These are phyloP conservation scores for Aspergillus campestris DNA, from an alignment of 495 filamentous ascomycete species.

Conservation along the genomic window DNA sequence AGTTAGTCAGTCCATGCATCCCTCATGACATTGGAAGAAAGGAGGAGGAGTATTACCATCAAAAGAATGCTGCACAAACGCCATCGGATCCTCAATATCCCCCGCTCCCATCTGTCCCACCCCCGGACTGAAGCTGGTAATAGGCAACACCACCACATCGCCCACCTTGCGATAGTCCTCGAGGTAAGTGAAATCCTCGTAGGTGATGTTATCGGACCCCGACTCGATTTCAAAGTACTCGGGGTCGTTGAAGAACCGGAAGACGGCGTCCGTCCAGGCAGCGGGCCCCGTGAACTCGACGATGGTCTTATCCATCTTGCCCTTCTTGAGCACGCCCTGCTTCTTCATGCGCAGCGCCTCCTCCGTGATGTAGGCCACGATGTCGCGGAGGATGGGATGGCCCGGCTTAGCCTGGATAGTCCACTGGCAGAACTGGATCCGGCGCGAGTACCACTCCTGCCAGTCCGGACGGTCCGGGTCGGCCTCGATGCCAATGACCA, in stretches of 20 bases:
- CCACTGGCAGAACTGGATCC: slow-evolving; percentile 99
- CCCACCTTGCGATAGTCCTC: slow-evolving; percentile 74
- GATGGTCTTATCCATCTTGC: slow-evolving; percentile 67
- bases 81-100: slow-evolving; percentile 88
- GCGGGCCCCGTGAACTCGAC: slow-evolving; percentile 95
- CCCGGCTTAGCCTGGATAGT: slow-evolving; percentile 94
- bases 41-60: slow-evolving; percentile 56
- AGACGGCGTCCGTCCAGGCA: slow-evolving; percentile 89
- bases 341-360: slow-evolving; percentile 71
- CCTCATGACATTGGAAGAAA: slow-evolving; percentile 15
- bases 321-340: slow-evolving; percentile 52
- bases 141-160: slow-evolving; percentile 87
- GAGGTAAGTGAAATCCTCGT: slow-evolving; percentile 84
- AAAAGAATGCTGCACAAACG: slow-evolving; percentile 95
- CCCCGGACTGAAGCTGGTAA: slow-evolving; percentile 95
- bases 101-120: slow-evolving; percentile 91
- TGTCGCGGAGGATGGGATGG: slow-evolving; percentile 81
- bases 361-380: slow-evolving; percentile 78
- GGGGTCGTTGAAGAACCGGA: slow-evolving; percentile 86
- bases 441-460: slow-evolving; percentile 89
- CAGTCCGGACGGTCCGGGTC: slow-evolving; percentile 91
- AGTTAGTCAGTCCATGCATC: slow-evolving; percentile 6
- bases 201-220: slow-evolving; percentile 63
- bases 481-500: slow-evolving; percentile 91
- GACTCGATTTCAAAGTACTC: slow-evolving; percentile 81